phyloP scores from a whole-genome alignment of 192 early-diverging fungal species.

The Umbelopsis isabellina region DNA sequence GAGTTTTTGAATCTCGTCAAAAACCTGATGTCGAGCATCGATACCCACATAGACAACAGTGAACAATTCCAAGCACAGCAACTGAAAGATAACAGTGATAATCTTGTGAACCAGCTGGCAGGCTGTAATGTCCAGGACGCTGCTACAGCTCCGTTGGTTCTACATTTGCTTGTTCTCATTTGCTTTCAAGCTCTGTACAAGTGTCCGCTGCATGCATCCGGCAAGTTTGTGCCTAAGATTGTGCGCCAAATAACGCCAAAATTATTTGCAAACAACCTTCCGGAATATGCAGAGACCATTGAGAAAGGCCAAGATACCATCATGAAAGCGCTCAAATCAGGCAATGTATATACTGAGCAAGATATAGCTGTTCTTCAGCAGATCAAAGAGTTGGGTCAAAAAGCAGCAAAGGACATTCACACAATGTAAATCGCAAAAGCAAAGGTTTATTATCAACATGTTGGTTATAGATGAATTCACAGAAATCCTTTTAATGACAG shows the following conservation, averaged over 20 bases:
- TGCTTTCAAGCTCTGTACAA: conserved; percentile 19
- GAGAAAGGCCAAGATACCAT: background rate
- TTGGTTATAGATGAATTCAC: no score
- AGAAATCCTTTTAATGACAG: no score
- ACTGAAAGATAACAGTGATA: background rate
- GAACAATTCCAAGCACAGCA: background rate
- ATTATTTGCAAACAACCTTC: background rate
- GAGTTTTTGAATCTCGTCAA: background rate
- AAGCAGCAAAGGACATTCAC: background rate
- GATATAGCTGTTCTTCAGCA: background rate
- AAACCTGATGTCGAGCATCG: background rate
- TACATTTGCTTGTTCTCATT: conserved; percentile 14
- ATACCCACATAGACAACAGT: no score
- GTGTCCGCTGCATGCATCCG: conserved; percentile 20
- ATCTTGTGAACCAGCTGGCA: background rate
- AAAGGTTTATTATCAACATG: no score
- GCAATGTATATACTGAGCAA: conserved; percentile 11
- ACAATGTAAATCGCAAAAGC: background rate
- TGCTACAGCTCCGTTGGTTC: background rate
- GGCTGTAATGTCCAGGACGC: background rate
- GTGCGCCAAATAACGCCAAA: conserved; percentile 1
- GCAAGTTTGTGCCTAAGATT: conserved; percentile 26
- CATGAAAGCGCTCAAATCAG: background rate
- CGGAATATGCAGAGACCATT: background rate
- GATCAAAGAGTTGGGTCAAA: background rate